Conservation (phyloP, 257 asterid species). For the Solanum appendiculatum region DNA sequence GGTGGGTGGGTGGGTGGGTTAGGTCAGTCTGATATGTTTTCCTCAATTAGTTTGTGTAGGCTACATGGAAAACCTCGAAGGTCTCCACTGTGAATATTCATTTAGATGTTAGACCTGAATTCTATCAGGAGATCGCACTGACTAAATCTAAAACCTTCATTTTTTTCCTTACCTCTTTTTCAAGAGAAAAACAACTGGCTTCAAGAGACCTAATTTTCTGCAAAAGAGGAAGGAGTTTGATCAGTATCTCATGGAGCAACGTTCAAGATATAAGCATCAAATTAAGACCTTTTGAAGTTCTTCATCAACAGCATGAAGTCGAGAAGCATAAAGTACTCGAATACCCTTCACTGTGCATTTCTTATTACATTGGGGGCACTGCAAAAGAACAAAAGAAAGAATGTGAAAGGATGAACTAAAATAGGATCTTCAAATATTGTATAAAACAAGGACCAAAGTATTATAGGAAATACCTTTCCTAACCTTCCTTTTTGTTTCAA, state of each 20-base stretch:
- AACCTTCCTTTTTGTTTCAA: constrained; percentile 39
- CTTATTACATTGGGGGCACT: constrained; percentile 95
- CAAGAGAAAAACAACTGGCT: constrained; percentile 49
- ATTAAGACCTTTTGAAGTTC: constrained; percentile 60
- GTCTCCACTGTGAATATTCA: background rate
- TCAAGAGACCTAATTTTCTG: constrained; percentile 62
- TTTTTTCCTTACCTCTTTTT: constrained; percentile 53
- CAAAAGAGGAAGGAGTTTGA: constrained; percentile 6
- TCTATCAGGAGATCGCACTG: background rate
- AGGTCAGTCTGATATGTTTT: background rate
- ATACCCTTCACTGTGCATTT: constrained; percentile 54
- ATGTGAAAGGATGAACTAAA: background rate
- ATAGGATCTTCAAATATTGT: background rate
- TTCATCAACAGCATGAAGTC: constrained; percentile 49
- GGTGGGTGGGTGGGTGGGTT: background rate
- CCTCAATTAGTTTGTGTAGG: background rate
- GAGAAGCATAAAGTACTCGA: constrained; percentile 68
- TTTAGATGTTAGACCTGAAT: background rate
- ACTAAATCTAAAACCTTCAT: background rate
- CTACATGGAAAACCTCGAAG: background rate
- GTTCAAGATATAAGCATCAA: background rate
- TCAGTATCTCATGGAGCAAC: background rate
- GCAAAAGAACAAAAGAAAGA: constrained; percentile 1
- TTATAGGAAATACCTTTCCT: constrained; percentile 45
- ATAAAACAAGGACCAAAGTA: background rate